Percentiles rank a stretch among this genome's conserved stretches.
Conservation (phyloP, 177 flowering plant species). For the Vitis hybrid region DNA sequence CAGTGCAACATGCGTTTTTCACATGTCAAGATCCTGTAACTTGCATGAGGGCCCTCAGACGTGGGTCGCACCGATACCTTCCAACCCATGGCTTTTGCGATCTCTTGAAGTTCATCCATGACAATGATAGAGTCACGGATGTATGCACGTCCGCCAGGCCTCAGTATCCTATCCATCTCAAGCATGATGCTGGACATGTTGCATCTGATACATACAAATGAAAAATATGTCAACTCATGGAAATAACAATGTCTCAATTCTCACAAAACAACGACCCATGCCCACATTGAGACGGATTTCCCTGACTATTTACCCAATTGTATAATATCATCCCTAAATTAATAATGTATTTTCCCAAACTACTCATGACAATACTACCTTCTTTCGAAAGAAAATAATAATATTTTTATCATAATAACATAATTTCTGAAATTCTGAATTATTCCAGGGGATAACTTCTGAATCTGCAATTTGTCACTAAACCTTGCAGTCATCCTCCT, state of each 20-base stretch:
- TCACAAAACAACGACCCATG: not conserved
- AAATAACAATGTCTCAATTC: no score
- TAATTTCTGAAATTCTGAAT: no score
- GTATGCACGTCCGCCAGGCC: slow-evolving; percentile 83
- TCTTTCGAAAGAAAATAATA: no score
- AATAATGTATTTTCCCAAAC: no score
- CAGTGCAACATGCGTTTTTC: slow-evolving; percentile 55
- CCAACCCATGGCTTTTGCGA: slow-evolving; percentile 81
- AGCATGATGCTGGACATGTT: slow-evolving; percentile 72
- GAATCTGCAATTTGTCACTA: not conserved
- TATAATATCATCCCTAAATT: no score
- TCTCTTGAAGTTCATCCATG: slow-evolving; percentile 63
- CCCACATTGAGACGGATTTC: no score
- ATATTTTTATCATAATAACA: no score
- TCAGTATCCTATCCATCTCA: slow-evolving; percentile 87
- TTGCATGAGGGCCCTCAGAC: slow-evolving; percentile 80
- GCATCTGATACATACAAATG: slow-evolving; percentile 47
- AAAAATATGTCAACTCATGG: not conserved
- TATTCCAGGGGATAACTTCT: no score
- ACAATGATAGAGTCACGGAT: slow-evolving; percentile 71
- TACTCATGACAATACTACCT: no score
- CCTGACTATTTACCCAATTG: not conserved
- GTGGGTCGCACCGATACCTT: slow-evolving; percentile 52
- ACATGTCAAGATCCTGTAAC: slow-evolving; percentile 55
- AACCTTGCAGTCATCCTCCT: not conserved